Evolutionary conservation across 2,329 filamentous ascomycete species (phyloP).

Genomic region (Nannizzia gypsea): DNA sequence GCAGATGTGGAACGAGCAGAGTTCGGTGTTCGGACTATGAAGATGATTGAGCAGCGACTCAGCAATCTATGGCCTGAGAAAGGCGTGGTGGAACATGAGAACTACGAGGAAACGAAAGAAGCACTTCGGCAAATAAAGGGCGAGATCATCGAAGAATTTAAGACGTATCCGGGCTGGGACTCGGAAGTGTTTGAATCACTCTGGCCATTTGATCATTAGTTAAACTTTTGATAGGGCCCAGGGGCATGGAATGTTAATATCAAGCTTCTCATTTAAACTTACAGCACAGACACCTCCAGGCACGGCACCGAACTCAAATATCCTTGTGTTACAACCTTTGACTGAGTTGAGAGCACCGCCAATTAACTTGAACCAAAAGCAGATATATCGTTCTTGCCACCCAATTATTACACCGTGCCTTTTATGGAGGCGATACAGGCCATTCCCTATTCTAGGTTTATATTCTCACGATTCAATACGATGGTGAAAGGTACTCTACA

Average conservation of each 20-base stretch:
- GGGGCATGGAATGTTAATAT: background rate
- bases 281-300: no score
- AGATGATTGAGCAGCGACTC: constrained; percentile 18
- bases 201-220: constrained; percentile 20
- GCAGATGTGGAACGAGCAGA: constrained; percentile 19
- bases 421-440: no score
- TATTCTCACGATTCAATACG: no score
- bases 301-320: no score
- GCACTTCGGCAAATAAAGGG: constrained; percentile 17
- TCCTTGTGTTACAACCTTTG: no score
- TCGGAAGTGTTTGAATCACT: constrained; percentile 18
- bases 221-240: background rate
- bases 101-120: constrained; percentile 9
- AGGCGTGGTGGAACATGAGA: constrained; percentile 10
- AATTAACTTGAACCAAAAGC: no score
- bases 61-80: constrained; percentile 14
- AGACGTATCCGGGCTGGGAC: constrained; percentile 19
- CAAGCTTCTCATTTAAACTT: no score
- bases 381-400: no score
- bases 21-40: constrained; percentile 19
- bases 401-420: no score
- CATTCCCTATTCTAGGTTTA: no score
- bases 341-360: no score
- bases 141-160: constrained; percentile 19
- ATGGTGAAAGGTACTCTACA: no score